Percentiles rank a stretch among this genome's conserved stretches.
These are phyloP conservation scores for Fusarium xylarioides DNA, from an alignment of 2,329 filamentous ascomycete species.

Conservation along the genomic window DNA sequence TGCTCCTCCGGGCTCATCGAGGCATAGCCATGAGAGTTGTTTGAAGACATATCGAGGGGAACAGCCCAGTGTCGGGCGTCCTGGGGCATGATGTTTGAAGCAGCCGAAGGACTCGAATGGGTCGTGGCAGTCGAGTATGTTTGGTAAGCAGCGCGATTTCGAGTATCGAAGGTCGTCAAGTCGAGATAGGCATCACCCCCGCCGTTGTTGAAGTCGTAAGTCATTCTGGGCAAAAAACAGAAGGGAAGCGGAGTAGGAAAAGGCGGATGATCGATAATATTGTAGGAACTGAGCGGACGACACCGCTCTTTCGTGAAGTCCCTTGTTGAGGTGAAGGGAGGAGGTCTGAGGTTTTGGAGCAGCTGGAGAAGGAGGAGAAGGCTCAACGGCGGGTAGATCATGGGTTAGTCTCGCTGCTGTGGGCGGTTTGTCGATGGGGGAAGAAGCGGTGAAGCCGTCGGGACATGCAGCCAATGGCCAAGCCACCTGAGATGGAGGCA, in stretches of 20 bases:
- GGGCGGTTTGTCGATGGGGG: slow-evolving; percentile 45
- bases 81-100: slow-evolving; percentile 48
- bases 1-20: slow-evolving; percentile 62
- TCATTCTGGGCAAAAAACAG: slow-evolving; percentile 56
- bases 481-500: slow-evolving; percentile 40
- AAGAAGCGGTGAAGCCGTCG: slow-evolving; percentile 53
- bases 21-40: slow-evolving; percentile 54
- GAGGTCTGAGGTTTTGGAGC: slow-evolving; percentile 46
- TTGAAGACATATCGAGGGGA: slow-evolving; percentile 61
- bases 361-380: slow-evolving; percentile 41
- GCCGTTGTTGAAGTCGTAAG: slow-evolving; percentile 68
- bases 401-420: slow-evolving; percentile 38
- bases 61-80: slow-evolving; percentile 58
- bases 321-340: slow-evolving; percentile 43
- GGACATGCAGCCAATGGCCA: slow-evolving; percentile 49
- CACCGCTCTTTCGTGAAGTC: slow-evolving; percentile 56
- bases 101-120: slow-evolving; percentile 47
- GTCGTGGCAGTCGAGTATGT: slow-evolving; percentile 41
- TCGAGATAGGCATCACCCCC: slow-evolving; percentile 68
- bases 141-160: slow-evolving; percentile 60
- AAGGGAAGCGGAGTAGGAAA: slow-evolving; percentile 45
- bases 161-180: slow-evolving; percentile 65
- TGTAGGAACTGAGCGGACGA: slow-evolving; percentile 51
- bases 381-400: slow-evolving; percentile 38
- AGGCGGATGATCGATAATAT: slow-evolving; percentile 46